Percentiles rank a stretch among this genome's conserved stretches.
These are phyloP conservation scores for Aegilops longissima DNA, from an alignment of 176 grass and related monocot species.

Conservation along the genomic window DNA sequence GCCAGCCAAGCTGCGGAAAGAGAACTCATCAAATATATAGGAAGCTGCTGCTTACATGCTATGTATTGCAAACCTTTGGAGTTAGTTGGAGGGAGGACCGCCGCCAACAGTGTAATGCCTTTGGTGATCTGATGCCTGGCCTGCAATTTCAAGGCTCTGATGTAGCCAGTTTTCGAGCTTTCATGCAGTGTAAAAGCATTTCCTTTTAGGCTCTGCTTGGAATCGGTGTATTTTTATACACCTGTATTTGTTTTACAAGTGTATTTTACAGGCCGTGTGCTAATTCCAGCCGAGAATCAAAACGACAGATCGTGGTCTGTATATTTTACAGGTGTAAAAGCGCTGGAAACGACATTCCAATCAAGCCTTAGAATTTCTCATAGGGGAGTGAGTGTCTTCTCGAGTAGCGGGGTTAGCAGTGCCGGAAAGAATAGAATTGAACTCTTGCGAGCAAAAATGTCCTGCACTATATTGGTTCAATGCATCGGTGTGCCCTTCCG, in stretches of 20 bases:
- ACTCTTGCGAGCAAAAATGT: too few relatives aligned
- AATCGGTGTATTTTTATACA: too few relatives aligned
- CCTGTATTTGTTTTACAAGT: too few relatives aligned
- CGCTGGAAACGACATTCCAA: too few relatives aligned
- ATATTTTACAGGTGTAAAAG: too few relatives aligned
- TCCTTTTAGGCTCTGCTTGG: too few relatives aligned
- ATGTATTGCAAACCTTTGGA: neutral
- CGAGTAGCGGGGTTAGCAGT: neutral
- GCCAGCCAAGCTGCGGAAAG: conserved; percentile 46
- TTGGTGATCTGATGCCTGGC: neutral
- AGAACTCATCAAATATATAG: neutral
- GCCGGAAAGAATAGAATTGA: neutral
- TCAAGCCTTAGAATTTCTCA: neutral
- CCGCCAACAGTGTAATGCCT: neutral
- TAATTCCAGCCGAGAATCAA: too few relatives aligned
- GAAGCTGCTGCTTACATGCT: neutral
- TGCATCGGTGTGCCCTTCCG: too few relatives aligned
- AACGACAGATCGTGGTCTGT: too few relatives aligned
- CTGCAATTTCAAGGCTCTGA: conserved; percentile 3
- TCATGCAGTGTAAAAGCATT: conserved; percentile 4
- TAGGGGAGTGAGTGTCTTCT: neutral
- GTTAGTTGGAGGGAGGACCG: neutral
- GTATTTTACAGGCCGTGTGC: too few relatives aligned
- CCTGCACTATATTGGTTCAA: too few relatives aligned
- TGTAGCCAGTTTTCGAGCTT: conserved; percentile 14